Conservation (phyloP, 768 basidiomycete genomes). For the Gloeopeniophorella convolvens region DNA sequence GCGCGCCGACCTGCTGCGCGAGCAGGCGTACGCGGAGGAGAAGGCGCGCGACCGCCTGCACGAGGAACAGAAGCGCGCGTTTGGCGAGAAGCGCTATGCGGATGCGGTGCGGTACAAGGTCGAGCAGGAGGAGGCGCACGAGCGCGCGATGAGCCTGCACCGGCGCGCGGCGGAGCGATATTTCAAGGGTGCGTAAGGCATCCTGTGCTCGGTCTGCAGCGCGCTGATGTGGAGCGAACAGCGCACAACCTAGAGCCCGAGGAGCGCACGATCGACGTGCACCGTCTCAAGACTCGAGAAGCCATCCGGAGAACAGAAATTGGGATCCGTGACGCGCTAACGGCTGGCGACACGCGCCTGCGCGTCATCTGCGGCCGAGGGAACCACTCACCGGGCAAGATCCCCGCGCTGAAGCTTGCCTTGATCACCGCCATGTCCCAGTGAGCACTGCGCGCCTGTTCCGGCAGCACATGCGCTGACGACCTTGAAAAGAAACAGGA, state of each 20-base stretch:
- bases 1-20: conserved; percentile 27
- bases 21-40: conserved; percentile 26
- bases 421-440: conserved; percentile 26
- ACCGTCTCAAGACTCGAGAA: conserved; percentile 29
- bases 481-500: conserved; percentile 21
- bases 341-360: conserved; percentile 26
- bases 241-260: conserved; percentile 28
- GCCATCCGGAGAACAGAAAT: conserved; percentile 28
- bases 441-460: conserved; percentile 18
- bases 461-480: background rate
- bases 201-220: background rate
- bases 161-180: conserved; percentile 30
- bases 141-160: conserved; percentile 27
- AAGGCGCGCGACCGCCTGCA: conserved; percentile 23
- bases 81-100: conserved; percentile 21
- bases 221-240: conserved; percentile 7
- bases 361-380: conserved; percentile 32
- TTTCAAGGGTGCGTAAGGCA: conserved; percentile 26
- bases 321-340: conserved; percentile 28
- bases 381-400: conserved; percentile 27
- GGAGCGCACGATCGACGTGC: conserved; percentile 31
- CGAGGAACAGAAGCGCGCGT: conserved; percentile 23
- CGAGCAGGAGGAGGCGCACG: conserved; percentile 27
- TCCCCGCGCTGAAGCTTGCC: conserved; percentile 30
- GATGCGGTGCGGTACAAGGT: conserved; percentile 27